Conservation (phyloP, 768 basidiomycete genomes). For the Leucocoprinus leucothites region DNA sequence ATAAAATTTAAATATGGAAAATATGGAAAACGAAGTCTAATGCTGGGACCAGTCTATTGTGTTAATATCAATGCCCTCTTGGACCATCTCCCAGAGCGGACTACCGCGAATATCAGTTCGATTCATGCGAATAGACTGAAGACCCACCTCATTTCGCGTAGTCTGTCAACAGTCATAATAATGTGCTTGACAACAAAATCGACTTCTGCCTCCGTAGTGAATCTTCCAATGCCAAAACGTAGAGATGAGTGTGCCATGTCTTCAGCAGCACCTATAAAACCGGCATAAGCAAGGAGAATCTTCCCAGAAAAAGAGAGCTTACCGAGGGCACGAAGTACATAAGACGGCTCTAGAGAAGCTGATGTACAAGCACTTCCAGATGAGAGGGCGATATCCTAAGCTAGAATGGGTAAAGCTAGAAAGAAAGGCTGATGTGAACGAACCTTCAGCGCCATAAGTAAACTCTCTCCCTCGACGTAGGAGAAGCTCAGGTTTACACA, state of each 20-base stretch:
- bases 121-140: constrained; percentile 4
- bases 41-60: constrained; percentile 95
- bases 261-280: constrained; percentile 78
- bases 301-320: constrained; percentile 15
- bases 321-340: constrained; percentile 95
- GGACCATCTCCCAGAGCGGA: constrained; percentile 99
- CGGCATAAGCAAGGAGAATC: not conserved
- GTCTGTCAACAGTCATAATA: constrained; percentile 76
- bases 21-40: constrained; percentile 28
- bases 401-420: not conserved
- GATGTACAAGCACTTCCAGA: constrained; percentile 99
- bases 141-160: constrained; percentile 89
- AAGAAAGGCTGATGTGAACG: not conserved
- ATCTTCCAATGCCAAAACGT: constrained; percentile 96
- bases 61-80: constrained; percentile 96
- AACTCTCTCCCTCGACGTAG: constrained; percentile 95
- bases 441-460: constrained; percentile 96
- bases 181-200: constrained; percentile 92
- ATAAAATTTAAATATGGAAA: not conserved
- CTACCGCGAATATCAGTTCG: constrained; percentile 33
- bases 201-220: constrained; percentile 96
- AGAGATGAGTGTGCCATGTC: constrained; percentile 99
- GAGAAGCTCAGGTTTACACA: constrained; percentile 95
- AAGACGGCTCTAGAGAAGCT: constrained; percentile 96
- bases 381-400: constrained; percentile 91